Conservation (phyloP, 176 grass and related monocot species). For the Avena atlantica region DNA sequence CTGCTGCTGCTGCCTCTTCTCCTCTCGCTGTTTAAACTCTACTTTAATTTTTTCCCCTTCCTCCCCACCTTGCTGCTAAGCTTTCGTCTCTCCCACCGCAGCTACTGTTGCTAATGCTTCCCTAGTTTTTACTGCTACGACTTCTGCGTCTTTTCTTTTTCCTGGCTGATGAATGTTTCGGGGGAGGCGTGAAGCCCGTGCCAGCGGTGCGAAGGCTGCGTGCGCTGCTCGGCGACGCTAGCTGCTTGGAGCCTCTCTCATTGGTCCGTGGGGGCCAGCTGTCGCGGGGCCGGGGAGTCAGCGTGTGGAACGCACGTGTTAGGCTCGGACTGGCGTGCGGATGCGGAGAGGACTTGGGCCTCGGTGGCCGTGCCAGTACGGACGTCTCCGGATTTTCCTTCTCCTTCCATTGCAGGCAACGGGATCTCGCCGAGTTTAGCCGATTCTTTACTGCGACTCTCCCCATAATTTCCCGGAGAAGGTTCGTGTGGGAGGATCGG, state of each 20-base stretch:
- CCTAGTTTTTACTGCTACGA: conserved; percentile 53
- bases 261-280: neutral
- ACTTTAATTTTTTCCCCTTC: neutral
- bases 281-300: neutral
- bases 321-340: neutral
- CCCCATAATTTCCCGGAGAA: conserved; percentile 3
- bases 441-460: neutral
- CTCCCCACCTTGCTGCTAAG: neutral
- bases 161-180: conserved; percentile 23
- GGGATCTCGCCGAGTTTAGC: conserved; percentile 27
- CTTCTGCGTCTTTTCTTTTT: conserved; percentile 9
- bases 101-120: neutral
- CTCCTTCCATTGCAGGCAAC: conserved; percentile 18
- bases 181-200: neutral
- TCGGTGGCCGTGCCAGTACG: conserved; percentile 43
- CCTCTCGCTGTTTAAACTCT: conserved; percentile 54
- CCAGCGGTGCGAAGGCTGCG: conserved; percentile 37
- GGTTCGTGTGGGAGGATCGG: conserved; percentile 2
- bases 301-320: accelerated
- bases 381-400: conserved; percentile 35
- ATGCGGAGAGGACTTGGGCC: neutral
- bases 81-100: neutral
- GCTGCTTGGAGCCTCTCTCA: accelerated
- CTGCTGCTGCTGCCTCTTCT: neutral
- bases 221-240: neutral